Conservation (phyloP, 2,329 filamentous ascomycete species). For the Trichoderma asperellum region DNA sequence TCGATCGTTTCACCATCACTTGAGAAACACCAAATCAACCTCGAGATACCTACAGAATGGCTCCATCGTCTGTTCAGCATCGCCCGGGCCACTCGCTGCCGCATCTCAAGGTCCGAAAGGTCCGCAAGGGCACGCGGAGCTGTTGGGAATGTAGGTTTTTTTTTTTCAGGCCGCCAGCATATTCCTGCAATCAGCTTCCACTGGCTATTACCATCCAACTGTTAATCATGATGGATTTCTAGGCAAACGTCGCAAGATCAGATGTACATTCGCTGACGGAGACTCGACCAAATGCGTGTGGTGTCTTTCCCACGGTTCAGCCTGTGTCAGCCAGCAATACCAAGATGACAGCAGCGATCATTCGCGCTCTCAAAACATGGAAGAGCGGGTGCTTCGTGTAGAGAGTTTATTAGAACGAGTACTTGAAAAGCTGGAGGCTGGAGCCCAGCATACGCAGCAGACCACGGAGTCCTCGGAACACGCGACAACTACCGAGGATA, state of each 20-base stretch:
- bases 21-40: background rate
- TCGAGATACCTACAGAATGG: background rate
- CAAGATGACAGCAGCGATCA: slow-evolving; percentile 12
- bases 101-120: slow-evolving; percentile 1
- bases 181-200: background rate
- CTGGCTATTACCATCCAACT: background rate
- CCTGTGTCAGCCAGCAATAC: slow-evolving; percentile 21
- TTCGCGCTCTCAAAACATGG: background rate
- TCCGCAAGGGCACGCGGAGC: slow-evolving; percentile 27
- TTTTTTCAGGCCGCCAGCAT: background rate
- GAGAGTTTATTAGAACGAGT: slow-evolving; percentile 16
- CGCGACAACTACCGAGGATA: background rate
- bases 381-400: slow-evolving; percentile 12
- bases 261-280: slow-evolving; percentile 6
- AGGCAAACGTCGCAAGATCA: slow-evolving; percentile 28
- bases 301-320: slow-evolving; percentile 16
- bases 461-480: background rate
- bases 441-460: background rate
- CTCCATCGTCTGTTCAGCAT: background rate
- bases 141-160: slow-evolving; percentile 27
- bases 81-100: background rate
- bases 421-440: slow-evolving; percentile 6
- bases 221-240: background rate
- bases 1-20: background rate
- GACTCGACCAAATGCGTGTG: slow-evolving; percentile 1